Conservation (phyloP, 371 early-diverging fungal species). For the Choanephora cucurbitarum region DNA sequence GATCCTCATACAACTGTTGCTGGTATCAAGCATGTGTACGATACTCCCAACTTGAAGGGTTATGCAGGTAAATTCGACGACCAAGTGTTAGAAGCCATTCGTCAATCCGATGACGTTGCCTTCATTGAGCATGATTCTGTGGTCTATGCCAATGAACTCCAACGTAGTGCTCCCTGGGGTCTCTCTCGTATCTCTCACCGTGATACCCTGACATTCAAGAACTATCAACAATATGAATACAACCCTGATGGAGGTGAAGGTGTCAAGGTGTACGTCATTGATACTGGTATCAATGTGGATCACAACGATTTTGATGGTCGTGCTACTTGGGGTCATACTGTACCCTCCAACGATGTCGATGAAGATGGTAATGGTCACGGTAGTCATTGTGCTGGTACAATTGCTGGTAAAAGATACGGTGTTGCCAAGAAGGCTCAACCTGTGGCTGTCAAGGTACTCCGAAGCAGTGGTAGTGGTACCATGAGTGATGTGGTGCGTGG, state of each 20-base stretch:
- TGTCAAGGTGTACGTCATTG: conserved; percentile 51
- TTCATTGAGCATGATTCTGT: conserved; percentile 88
- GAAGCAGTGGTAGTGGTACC: conserved; percentile 82
- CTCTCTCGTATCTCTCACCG: conserved; percentile 86
- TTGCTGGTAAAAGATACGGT: conserved; percentile 87
- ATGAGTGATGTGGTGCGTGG: conserved; percentile 79
- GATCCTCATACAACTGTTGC: conserved; percentile 27
- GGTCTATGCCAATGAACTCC: conserved; percentile 71
- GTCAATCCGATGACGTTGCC: conserved; percentile 66
- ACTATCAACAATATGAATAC: conserved; percentile 78
- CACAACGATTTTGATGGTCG: conserved; percentile 73
- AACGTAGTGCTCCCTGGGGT: conserved; percentile 89
- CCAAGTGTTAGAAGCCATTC: conserved; percentile 68
- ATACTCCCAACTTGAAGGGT: conserved; percentile 72
- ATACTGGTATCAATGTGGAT: conserved; percentile 61
- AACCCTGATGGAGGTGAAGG: conserved; percentile 72
- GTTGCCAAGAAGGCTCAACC: conserved; percentile 90
- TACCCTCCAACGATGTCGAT: conserved; percentile 45
- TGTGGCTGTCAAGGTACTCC: conserved; percentile 92
- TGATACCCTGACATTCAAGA: conserved; percentile 59
- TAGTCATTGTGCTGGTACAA: conserved; percentile 94
- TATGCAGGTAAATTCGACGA: conserved; percentile 80
- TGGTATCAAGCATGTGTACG: conserved; percentile 77
- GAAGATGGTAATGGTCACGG: conserved; percentile 70
- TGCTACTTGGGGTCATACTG: conserved; percentile 61